Percentiles rank a stretch among this genome's conserved stretches.
These are phyloP conservation scores for Akanthomyces muscarius DNA, from an alignment of 2,329 filamentous ascomycete species.

Conservation along the genomic window DNA sequence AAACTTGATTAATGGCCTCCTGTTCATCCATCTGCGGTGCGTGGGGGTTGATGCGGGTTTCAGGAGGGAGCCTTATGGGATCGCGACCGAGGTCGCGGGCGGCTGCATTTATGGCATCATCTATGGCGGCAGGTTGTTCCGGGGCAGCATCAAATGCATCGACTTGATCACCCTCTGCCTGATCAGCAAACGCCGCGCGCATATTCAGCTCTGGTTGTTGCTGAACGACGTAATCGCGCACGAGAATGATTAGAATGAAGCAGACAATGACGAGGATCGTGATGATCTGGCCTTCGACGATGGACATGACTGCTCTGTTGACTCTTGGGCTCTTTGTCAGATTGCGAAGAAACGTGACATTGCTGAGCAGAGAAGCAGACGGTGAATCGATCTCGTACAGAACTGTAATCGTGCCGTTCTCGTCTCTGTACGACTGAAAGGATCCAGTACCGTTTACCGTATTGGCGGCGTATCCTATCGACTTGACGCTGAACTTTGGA, in stretches of 20 bases:
- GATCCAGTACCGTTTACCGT: slow-evolving; percentile 1
- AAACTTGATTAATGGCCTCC: slow-evolving; percentile 1
- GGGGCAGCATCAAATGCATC: slow-evolving; percentile 24
- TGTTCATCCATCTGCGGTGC: neutral
- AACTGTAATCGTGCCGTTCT: slow-evolving; percentile 10
- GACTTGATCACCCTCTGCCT: neutral
- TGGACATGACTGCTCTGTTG: slow-evolving; percentile 76
- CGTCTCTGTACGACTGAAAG: slow-evolving; percentile 6
- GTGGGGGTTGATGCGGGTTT: neutral
- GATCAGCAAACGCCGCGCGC: slow-evolving; percentile 58
- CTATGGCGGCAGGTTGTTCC: neutral
- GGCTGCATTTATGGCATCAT: neutral
- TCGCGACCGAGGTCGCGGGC: neutral
- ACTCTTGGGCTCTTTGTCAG: slow-evolving; percentile 65
- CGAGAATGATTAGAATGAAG: slow-evolving; percentile 95
- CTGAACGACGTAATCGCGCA: slow-evolving; percentile 96
- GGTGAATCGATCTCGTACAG: slow-evolving; percentile 9
- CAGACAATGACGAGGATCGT: slow-evolving; percentile 86
- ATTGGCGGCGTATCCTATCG: neutral
- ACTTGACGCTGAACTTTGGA: slow-evolving; percentile 5
- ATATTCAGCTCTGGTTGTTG: slow-evolving; percentile 92
- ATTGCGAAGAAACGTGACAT: slow-evolving; percentile 53
- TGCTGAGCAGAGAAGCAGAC: slow-evolving; percentile 48
- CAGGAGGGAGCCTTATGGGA: neutral
- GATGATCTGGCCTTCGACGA: slow-evolving; percentile 90